Base-by-base conservation (phyloP, 257 asterid genomes). In the Capsicum rhomboideum region DNA sequence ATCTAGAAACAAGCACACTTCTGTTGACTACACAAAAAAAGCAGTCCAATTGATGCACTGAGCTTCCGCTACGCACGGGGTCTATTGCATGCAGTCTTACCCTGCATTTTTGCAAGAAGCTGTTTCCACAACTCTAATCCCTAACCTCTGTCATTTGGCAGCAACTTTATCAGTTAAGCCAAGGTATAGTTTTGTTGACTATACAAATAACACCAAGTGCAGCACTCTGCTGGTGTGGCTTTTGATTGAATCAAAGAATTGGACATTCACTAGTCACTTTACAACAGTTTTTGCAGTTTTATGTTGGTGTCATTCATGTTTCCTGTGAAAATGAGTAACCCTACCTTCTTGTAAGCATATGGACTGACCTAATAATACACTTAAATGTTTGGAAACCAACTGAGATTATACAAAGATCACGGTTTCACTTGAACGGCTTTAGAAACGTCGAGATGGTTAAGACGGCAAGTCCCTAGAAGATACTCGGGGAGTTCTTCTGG, bases 401-500 rank as follows among this genome's bases (percentile, higher is more conserved):
- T 26, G 26, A 50, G 82, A 50, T 50, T 50, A 66, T 50, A 82
- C 29, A 26, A 37, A 34, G 59, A 74, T 81, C 83, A 86, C 7
- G 61, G 84, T 82, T 90, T 86, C 85, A 86, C 86, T 2, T 85
- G 86, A 75, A 92, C 87, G 1, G 98, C 86, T 89, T 93, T 94
- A 17, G 93, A 72, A 67, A 88, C 91, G 66, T 96, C 98, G 26
- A 94, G 91, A 88, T 92, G 98, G 89, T 93, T 94, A 56, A 93
- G 92, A 72, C 99, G 95, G 77, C 98, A 94, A 26, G 98, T 92
- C 53, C 99, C 99, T 2, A 96, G 89, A 54, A 94, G 96, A 80
- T 86, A 85, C 77, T 93, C 98, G 1, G 98, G 99, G 84, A 96
- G 91, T 91, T 96, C 99, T 59, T 96, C 98, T 0, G 91, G 85